Percentiles rank a stretch among this genome's conserved stretches.
Evolutionary conservation across 2,329 filamentous ascomycete species (phyloP).

Genomic region (Aspergillus ochraceus): DNA sequence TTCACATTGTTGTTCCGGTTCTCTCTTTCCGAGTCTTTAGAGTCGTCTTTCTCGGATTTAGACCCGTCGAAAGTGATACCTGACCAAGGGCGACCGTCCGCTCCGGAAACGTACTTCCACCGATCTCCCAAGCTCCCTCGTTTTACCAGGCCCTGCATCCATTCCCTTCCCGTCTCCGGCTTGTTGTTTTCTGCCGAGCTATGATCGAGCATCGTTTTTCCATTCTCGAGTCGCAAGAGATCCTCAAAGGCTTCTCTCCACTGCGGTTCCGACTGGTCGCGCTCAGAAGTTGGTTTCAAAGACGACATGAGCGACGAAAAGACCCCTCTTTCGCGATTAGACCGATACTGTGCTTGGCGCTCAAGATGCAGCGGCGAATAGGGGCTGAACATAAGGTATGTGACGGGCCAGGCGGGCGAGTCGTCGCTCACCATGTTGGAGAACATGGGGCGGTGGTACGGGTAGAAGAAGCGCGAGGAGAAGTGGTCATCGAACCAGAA

Average conservation of each 20-base stretch:
- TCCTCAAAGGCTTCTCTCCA: constrained; percentile 64
- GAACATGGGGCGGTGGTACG: constrained; percentile 29
- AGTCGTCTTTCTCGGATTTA: constrained; percentile 12
- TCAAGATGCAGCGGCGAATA: constrained; percentile 60
- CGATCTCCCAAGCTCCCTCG: constrained; percentile 43
- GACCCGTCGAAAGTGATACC: constrained; percentile 23
- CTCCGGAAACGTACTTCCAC: constrained; percentile 35
- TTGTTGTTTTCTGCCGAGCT: constrained; percentile 23
- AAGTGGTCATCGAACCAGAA: constrained; percentile 34
- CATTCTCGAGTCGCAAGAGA: constrained; percentile 52
- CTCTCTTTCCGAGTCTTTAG: constrained; percentile 11
- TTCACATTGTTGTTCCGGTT: constrained; percentile 11
- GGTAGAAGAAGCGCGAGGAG: constrained; percentile 29
- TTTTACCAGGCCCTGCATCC: constrained; percentile 41
- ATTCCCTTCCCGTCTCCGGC: constrained; percentile 36
- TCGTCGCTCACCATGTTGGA: constrained; percentile 35
- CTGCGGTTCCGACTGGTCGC: constrained; percentile 37
- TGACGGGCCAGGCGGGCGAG: constrained; percentile 39
- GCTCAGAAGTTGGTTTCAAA: constrained; percentile 31
- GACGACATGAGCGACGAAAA: constrained; percentile 38
- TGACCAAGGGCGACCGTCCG: constrained; percentile 24
- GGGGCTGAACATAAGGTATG: constrained; percentile 48
- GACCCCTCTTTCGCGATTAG: constrained; percentile 27
- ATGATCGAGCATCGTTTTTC: constrained; percentile 42
- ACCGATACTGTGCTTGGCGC: constrained; percentile 37